Evolutionary conservation across 352 stramenopile species (phyloP).

Genomic region (Globisporangium nagaii): DNA sequence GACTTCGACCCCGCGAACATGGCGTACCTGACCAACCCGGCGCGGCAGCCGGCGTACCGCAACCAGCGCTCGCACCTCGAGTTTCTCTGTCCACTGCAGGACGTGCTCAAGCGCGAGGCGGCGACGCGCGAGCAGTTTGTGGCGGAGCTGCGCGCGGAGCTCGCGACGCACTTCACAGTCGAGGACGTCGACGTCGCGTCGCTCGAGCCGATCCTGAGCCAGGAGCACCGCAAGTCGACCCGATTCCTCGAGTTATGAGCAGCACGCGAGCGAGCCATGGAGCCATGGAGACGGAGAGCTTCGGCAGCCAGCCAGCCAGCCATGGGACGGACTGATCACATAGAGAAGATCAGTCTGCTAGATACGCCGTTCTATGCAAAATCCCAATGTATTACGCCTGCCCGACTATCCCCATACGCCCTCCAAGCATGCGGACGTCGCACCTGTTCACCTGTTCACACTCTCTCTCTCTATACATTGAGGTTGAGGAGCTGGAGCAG

Average conservation of each 20-base stretch:
- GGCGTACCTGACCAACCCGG: constrained; percentile 92
- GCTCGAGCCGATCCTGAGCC: constrained; percentile 38
- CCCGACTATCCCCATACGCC: too few relatives aligned
- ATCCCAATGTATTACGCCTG: too few relatives aligned
- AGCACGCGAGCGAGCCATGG: too few relatives aligned
- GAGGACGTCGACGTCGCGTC: constrained; percentile 42
- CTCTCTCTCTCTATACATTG: constrained; percentile 43
- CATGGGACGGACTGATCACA: too few relatives aligned
- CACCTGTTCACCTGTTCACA: too few relatives aligned
- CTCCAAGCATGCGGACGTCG: too few relatives aligned
- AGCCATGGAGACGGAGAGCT: too few relatives aligned
- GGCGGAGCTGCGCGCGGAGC: constrained; percentile 32
- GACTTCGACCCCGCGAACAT: constrained; percentile 93
- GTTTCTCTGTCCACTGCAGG: constrained; percentile 90
- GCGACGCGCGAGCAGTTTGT: constrained; percentile 40
- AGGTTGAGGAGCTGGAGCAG: constrained; percentile 65
- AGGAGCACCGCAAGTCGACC: constrained; percentile 65
- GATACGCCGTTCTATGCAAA: too few relatives aligned
- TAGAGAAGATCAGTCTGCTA: too few relatives aligned
- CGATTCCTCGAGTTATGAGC: constrained; percentile 46
- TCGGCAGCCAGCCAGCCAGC: too few relatives aligned
- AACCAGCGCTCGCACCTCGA: constrained; percentile 89
- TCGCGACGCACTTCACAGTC: constrained; percentile 55
- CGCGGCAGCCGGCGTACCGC: constrained; percentile 93
- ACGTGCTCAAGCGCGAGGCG: constrained; percentile 44